A percentile compares a stretch with the other conserved stretches of the same genome.
Conservation (phyloP, 208 protist genomes). For the Trypanosoma theileri region DNA sequence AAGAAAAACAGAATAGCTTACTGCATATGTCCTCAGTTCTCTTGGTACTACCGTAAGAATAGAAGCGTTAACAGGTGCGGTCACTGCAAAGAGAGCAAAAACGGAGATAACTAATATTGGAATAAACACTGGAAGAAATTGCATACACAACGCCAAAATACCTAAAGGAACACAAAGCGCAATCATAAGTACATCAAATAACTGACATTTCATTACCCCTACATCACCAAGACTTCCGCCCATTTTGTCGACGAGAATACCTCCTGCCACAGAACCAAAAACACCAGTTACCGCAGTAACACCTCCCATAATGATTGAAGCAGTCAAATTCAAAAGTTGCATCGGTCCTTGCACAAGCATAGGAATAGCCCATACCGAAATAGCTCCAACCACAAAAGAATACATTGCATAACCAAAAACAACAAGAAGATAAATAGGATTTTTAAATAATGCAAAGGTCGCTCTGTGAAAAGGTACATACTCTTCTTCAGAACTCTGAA, state of each 20-base stretch:
- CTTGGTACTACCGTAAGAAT: slow-evolving; percentile 66
- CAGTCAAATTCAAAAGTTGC: slow-evolving; percentile 32
- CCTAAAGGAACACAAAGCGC: slow-evolving; percentile 49
- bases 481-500: slow-evolving; percentile 5
- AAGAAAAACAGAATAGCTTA: slow-evolving; percentile 83
- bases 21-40: slow-evolving; percentile 72
- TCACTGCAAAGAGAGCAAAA: slow-evolving; percentile 69
- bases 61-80: slow-evolving; percentile 76
- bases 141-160: slow-evolving; percentile 38
- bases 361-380: slow-evolving; percentile 81
- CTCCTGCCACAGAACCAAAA: slow-evolving; percentile 65
- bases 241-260: slow-evolving; percentile 56
- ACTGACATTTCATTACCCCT: slow-evolving; percentile 53
- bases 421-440: slow-evolving; percentile 63
- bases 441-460: slow-evolving; percentile 43
- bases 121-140: slow-evolving; percentile 33
- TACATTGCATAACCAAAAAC: slow-evolving; percentile 79
- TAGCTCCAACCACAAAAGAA: slow-evolving; percentile 81
- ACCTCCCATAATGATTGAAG: slow-evolving; percentile 56
- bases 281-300: slow-evolving; percentile 66
- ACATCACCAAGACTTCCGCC: slow-evolving; percentile 52
- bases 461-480: slow-evolving; percentile 36
- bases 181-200: slow-evolving; percentile 56
- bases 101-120: slow-evolving; percentile 47
- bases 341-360: slow-evolving; percentile 74